Evolutionary conservation across 2,329 filamentous ascomycete species (phyloP).

Genomic region (Claviceps sorghi): DNA sequence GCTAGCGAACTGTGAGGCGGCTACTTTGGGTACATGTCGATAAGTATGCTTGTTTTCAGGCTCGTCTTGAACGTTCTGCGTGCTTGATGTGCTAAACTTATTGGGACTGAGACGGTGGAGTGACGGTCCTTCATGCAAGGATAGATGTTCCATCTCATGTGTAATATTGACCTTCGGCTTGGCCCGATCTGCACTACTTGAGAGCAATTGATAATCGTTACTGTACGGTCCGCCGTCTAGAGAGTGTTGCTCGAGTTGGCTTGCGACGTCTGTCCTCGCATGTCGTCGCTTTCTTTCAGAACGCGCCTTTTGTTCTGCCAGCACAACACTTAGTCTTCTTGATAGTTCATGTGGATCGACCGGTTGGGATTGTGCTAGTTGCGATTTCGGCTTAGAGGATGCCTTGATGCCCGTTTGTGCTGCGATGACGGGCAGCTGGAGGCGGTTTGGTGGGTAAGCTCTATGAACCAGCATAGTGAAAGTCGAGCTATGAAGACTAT

Average conservation of each 20-base stretch:
- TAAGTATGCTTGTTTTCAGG: constrained; percentile 15
- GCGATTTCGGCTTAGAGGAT: constrained; percentile 5
- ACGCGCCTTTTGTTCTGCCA: constrained; percentile 32
- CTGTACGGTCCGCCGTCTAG: background rate
- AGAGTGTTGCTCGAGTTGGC: constrained; percentile 6
- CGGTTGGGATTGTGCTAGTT: constrained; percentile 15
- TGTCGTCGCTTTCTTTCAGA: constrained; percentile 20
- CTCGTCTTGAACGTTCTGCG: constrained; percentile 8
- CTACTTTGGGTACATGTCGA: constrained; percentile 38
- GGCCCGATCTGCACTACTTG: background rate
- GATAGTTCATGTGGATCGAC: constrained; percentile 42
- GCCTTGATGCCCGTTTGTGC: background rate
- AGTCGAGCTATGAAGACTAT: background rate
- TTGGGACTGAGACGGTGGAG: constrained; percentile 2
- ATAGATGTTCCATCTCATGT: background rate
- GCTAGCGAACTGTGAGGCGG: constrained; percentile 38
- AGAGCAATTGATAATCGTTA: background rate
- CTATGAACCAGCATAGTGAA: constrained; percentile 6
- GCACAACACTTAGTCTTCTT: constrained; percentile 34
- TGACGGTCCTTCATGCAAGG: background rate
- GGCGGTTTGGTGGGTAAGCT: constrained; percentile 4
- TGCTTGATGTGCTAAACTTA: constrained; percentile 6
- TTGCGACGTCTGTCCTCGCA: constrained; percentile 13
- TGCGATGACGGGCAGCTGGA: background rate
- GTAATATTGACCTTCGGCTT: background rate